A percentile compares a stretch with the other conserved stretches of the same genome.
Evolutionary conservation across 1,139 yeast genomes (phyloP).

Genomic region (Suhomyces bolitotheri): DNA sequence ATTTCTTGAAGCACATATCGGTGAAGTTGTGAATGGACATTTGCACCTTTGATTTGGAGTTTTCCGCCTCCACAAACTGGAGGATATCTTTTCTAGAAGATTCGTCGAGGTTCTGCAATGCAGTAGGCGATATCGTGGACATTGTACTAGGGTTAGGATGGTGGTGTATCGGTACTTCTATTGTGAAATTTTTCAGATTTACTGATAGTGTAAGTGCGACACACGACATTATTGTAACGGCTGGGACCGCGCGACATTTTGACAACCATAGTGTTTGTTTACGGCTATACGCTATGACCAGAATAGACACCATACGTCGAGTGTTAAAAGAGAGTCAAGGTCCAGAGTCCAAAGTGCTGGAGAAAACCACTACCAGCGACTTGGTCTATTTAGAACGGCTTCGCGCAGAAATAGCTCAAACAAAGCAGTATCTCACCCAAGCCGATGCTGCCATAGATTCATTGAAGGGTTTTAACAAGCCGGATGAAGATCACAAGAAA

Average conservation of each 20-base stretch:
- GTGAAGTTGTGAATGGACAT: conserved; percentile 84
- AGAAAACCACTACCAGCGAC: conserved; percentile 2
- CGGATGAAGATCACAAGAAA: not conserved
- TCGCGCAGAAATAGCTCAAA: conserved; percentile 29
- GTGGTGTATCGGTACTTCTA: not conserved
- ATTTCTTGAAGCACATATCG: conserved; percentile 86
- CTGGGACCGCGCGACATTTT: conserved; percentile 5
- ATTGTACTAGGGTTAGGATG: conserved; percentile 26
- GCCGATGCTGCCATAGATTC: conserved; percentile 29
- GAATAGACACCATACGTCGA: conserved; percentile 3
- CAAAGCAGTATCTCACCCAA: conserved; percentile 29
- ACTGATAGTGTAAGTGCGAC: conserved; percentile 1
- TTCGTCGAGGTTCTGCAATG: conserved; percentile 67
- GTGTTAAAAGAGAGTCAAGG: not conserved
- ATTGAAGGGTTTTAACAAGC: conserved; percentile 9
- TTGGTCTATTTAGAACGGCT: conserved; percentile 27
- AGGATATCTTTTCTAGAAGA: conserved; percentile 71
- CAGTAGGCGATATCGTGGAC: conserved; percentile 62
- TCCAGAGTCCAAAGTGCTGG: not conserved
- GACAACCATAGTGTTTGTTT: conserved; percentile 1
- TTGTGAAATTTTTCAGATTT: conserved; percentile 5
- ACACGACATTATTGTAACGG: conserved; percentile 1
- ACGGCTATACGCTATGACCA: conserved; percentile 4
- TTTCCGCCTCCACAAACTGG: conserved; percentile 77
- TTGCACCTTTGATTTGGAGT: conserved; percentile 86